Conservation (phyloP, 331 rosid species). For the Quercus tomentella region DNA sequence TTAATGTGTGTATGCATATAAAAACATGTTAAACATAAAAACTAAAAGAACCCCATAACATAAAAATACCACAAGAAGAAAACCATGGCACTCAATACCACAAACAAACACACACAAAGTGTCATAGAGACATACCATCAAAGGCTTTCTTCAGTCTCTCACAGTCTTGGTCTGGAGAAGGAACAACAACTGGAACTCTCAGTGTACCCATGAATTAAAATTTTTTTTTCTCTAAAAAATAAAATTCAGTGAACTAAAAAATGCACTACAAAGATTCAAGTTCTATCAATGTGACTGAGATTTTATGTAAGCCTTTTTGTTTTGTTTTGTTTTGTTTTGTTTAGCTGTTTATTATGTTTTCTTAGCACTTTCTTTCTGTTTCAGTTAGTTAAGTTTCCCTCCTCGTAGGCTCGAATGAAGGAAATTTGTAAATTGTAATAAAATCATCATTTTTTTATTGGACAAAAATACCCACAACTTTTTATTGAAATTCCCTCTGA, state of each 20-base stretch:
- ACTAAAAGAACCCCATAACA: background rate
- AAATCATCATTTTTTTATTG: background rate
- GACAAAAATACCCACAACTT: slow-evolving; percentile 1
- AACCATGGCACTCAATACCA: background rate
- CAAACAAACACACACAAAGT: background rate
- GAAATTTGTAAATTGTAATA: background rate
- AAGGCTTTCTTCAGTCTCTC: slow-evolving; percentile 64
- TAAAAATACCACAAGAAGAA: background rate
- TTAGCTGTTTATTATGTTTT: background rate
- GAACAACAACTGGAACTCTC: slow-evolving; percentile 67
- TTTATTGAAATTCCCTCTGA: background rate
- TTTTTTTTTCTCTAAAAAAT: background rate
- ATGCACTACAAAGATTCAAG: background rate
- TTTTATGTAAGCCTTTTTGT: background rate
- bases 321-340: background rate
- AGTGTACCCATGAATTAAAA: slow-evolving; percentile 40
- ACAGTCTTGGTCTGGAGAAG: slow-evolving; percentile 69
- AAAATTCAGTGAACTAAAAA: slow-evolving; percentile 3
- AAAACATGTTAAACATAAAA: background rate
- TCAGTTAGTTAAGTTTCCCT: slow-evolving; percentile 25
- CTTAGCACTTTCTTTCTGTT: slow-evolving; percentile 2
- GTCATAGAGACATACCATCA: slow-evolving; percentile 52
- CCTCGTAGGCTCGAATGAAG: slow-evolving; percentile 12
- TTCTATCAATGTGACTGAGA: background rate
- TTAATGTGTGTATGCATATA: too few relatives aligned